Conservation (phyloP, 2,329 filamentous ascomycete species). For the Tolypocladium sp. region DNA sequence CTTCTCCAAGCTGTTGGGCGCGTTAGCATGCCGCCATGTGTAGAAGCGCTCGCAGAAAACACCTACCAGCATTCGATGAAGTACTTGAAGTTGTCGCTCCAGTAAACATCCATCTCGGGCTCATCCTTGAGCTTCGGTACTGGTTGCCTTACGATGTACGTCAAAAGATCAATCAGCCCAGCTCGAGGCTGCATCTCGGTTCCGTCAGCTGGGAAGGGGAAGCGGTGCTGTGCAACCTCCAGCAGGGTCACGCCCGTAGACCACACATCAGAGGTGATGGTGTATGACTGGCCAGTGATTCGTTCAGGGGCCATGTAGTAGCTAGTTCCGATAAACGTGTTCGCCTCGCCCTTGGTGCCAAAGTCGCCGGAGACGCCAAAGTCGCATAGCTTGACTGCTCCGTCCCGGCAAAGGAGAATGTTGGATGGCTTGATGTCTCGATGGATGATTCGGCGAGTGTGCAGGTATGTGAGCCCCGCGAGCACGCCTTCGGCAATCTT, state of each 20-base stretch:
- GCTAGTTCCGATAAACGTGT: constrained; percentile 96
- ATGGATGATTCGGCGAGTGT: constrained; percentile 95
- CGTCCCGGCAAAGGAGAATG: constrained; percentile 84
- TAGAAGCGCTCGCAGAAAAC: neutral
- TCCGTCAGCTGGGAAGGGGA: constrained; percentile 94
- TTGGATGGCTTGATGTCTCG: constrained; percentile 98
- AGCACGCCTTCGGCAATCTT: constrained; percentile 95
- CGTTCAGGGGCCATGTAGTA: constrained; percentile 99
- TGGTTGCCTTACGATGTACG: constrained; percentile 92
- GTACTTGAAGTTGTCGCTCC: constrained; percentile 97
- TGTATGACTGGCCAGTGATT: constrained; percentile 95
- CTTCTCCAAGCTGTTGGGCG: constrained; percentile 70
- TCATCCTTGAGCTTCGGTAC: constrained; percentile 96
- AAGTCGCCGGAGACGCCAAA: constrained; percentile 98
- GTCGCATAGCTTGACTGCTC: constrained; percentile 95
- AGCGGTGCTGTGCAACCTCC: constrained; percentile 98
- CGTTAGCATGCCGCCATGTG: constrained; percentile 10
- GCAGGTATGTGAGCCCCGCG: constrained; percentile 87
- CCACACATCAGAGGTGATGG: constrained; percentile 98
- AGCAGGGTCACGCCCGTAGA: constrained; percentile 91
- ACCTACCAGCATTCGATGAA: constrained; percentile 98
- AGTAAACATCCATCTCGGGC: constrained; percentile 77
- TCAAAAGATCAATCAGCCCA: constrained; percentile 87
- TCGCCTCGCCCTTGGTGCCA: constrained; percentile 95
- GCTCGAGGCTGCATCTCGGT: constrained; percentile 91